A percentile compares a stretch with the other conserved stretches of the same genome.
These are phyloP conservation scores for Globisporangium yorkense DNA, from an alignment of 352 stramenopile genomes.

Conservation along the genomic window DNA sequence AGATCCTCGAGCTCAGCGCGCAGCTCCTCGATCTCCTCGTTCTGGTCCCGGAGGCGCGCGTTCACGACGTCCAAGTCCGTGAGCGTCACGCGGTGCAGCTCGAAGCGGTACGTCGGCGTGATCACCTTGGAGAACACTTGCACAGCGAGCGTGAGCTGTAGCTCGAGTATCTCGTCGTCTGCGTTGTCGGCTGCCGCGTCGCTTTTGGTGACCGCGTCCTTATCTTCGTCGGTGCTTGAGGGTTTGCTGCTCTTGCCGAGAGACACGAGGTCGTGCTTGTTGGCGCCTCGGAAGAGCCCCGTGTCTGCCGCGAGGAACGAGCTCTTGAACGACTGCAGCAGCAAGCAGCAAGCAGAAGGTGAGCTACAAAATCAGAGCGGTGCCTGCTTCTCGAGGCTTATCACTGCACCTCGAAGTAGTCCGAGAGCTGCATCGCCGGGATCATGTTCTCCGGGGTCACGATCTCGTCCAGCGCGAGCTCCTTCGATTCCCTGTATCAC, in stretches of 20 bases:
- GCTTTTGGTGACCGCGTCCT: neutral
- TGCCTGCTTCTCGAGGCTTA: neutral
- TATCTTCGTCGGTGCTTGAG: neutral
- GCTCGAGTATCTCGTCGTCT: neutral
- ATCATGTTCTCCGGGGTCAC: conserved; percentile 1
- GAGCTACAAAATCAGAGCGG: neutral
- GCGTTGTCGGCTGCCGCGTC: neutral
- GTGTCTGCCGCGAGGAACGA: conserved; percentile 1
- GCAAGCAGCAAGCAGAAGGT: neutral
- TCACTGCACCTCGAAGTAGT: conserved; percentile 9
- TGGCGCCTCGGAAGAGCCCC: neutral
- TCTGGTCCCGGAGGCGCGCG: conserved; percentile 7
- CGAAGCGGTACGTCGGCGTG: conserved; percentile 6
- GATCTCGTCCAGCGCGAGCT: conserved; percentile 5
- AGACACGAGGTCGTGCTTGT: conserved; percentile 4
- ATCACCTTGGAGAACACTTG: conserved; percentile 9
- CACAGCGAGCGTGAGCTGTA: conserved; percentile 5
- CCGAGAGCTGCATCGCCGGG: conserved; percentile 4
- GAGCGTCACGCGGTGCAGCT: conserved; percentile 1
- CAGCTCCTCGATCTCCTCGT: conserved; percentile 7
- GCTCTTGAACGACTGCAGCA: conserved; percentile 6
- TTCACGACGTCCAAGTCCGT: conserved; percentile 6
- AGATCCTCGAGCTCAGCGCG: conserved; percentile 3
- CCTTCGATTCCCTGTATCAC: conserved; percentile 4
- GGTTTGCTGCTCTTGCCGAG: neutral